A percentile compares a stretch with the other conserved stretches of the same genome.
Conservation (phyloP, 140 eudicot genomes). For the Flaveria floridana region DNA sequence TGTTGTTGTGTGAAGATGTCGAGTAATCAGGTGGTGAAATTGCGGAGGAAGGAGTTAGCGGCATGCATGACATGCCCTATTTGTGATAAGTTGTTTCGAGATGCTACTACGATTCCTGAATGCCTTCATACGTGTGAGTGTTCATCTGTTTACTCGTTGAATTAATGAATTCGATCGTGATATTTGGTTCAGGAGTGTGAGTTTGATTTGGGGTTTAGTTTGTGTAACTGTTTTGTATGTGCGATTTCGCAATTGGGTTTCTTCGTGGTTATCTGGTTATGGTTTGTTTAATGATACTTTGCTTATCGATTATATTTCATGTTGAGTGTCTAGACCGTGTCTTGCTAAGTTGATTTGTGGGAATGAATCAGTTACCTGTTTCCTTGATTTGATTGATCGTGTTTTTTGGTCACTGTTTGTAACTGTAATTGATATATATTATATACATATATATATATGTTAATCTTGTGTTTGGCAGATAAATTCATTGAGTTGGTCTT, state of each 20-base stretch:
- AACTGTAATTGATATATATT: conserved; percentile 5
- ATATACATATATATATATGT: background rate
- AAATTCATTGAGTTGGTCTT: conserved; percentile 3
- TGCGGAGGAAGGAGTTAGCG: conserved; percentile 49
- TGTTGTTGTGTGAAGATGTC: conserved; percentile 40
- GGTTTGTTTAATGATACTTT: background rate
- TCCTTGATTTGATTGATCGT: conserved; percentile 24
- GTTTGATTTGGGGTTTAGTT: conserved; percentile 28
- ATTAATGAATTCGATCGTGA: background rate
- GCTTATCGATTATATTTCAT: background rate
- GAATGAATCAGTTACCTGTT: conserved; percentile 18
- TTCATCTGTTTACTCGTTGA: background rate
- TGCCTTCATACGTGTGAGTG: conserved; percentile 90
- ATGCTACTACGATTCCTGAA: conserved; percentile 83
- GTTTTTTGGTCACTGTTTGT: conserved; percentile 6
- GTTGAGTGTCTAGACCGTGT: background rate
- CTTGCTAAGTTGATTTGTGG: conserved; percentile 16
- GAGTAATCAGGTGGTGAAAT: conserved; percentile 53
- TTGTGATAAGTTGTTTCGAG: conserved; percentile 58
- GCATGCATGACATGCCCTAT: conserved; percentile 99
- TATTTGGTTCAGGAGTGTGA: background rate
- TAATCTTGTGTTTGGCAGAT: conserved; percentile 23
- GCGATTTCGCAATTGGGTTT: conserved; percentile 26
- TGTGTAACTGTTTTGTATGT: background rate
- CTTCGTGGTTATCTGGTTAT: conserved; percentile 19